These are phyloP conservation scores for Podaxis sp. DNA, from an alignment of 768 basidiomycete genomes.

Conservation along the genomic window DNA sequence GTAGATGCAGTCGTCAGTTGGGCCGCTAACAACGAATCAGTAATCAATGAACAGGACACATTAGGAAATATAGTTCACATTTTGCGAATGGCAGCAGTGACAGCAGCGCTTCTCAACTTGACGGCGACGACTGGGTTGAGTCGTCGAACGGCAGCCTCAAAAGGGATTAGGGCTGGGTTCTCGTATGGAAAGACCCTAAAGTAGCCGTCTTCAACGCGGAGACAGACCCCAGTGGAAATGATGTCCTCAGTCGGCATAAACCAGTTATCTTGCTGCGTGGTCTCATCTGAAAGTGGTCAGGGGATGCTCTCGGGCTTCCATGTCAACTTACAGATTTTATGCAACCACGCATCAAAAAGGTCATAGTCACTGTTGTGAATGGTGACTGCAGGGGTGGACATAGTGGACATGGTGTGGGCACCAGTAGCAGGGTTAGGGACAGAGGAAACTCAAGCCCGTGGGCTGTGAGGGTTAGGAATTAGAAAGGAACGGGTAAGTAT, in stretches of 20 bases:
- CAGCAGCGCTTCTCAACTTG: slow-evolving; percentile 69
- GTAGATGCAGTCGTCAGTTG: slow-evolving; percentile 53
- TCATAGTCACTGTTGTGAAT: slow-evolving; percentile 69
- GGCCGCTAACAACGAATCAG: slow-evolving; percentile 35
- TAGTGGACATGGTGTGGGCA: slow-evolving; percentile 11
- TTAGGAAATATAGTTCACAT: slow-evolving; percentile 43
- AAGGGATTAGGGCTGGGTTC: slow-evolving; percentile 67
- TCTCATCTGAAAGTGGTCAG: slow-evolving; percentile 41
- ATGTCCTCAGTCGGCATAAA: slow-evolving; percentile 77
- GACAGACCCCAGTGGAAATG: slow-evolving; percentile 68
- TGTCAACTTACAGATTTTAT: slow-evolving; percentile 58
- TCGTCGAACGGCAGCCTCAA: slow-evolving; percentile 72
- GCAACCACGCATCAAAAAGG: slow-evolving; percentile 74
- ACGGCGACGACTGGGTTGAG: slow-evolving; percentile 86
- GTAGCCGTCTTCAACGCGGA: slow-evolving; percentile 56
- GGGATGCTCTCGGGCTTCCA: not conserved
- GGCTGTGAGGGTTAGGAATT: slow-evolving; percentile 13
- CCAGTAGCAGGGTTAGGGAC: not conserved
- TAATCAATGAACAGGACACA: slow-evolving; percentile 1
- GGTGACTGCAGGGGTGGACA: slow-evolving; percentile 31
- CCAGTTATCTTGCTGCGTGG: slow-evolving; percentile 69
- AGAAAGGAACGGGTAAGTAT: slow-evolving; percentile 19
- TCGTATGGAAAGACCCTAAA: slow-evolving; percentile 90
- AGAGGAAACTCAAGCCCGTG: slow-evolving; percentile 14
- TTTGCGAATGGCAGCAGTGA: slow-evolving; percentile 72